These are phyloP conservation scores for Fusarium musae DNA, from an alignment of 2,329 filamentous ascomycete genomes.

Conservation along the genomic window DNA sequence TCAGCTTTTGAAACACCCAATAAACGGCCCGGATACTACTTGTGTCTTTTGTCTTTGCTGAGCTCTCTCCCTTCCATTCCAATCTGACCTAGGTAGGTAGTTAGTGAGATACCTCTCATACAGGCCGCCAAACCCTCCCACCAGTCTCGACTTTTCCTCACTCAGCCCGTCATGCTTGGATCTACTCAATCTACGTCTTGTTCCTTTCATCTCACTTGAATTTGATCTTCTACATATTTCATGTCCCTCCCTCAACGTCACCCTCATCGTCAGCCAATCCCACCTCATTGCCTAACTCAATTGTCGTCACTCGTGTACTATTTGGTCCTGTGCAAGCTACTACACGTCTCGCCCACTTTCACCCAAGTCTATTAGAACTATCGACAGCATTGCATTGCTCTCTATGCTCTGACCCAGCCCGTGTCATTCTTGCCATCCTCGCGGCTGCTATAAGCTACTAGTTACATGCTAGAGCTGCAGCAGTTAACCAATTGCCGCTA, in stretches of 20 bases:
- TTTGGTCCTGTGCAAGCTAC: neutral
- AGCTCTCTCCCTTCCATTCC: slow-evolving; percentile 30
- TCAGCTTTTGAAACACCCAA: slow-evolving; percentile 12
- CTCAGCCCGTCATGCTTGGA: neutral
- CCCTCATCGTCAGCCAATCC: neutral
- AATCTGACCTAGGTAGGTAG: slow-evolving; percentile 2
- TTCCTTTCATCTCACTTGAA: neutral
- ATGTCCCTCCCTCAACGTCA: neutral
- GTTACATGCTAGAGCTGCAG: slow-evolving; percentile 24
- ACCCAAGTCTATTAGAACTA: neutral
- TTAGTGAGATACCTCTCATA: slow-evolving; percentile 10
- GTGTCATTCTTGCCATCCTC: neutral
- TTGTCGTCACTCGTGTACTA: slow-evolving; percentile 3
- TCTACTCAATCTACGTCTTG: neutral
- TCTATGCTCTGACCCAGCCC: slow-evolving; percentile 16
- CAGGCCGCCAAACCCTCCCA: slow-evolving; percentile 18
- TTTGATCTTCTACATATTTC: neutral
- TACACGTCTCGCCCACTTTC: neutral
- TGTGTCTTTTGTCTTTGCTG: neutral
- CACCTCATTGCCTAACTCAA: neutral
- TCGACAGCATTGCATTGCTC: slow-evolving; percentile 32
- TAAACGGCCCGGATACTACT: neutral
- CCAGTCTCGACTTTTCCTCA: neutral
- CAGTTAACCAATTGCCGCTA: slow-evolving; percentile 31
- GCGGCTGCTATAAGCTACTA: neutral